Evolutionary conservation across 192 early-diverging fungal genomes (phyloP).

Genomic region (Backusella tarrabulga): DNA sequence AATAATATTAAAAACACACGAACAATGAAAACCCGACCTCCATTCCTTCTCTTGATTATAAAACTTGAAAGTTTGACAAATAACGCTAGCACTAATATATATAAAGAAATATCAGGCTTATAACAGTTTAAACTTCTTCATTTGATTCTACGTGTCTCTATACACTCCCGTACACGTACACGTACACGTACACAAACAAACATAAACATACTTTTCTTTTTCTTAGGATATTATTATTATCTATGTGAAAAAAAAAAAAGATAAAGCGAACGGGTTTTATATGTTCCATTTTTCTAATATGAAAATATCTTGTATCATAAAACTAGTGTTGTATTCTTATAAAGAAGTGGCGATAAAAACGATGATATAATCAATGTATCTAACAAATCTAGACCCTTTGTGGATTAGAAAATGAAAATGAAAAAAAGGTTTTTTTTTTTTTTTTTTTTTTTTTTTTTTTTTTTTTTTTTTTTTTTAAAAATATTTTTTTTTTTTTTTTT

Average conservation of each 20-base stretch:
- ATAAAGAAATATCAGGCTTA: neutral
- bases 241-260: neutral
- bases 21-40: neutral
- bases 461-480: too few species aligned
- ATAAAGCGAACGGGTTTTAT: neutral
- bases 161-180: neutral
- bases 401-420: neutral
- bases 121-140: neutral
- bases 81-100: neutral
- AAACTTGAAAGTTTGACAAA: neutral
- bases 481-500: too few species aligned
- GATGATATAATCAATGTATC: neutral
- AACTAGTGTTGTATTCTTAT: neutral
- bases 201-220: neutral
- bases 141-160: constrained; percentile 2
- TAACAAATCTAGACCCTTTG: neutral
- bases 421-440: too few species aligned
- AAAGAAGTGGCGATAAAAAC: neutral
- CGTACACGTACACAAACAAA: neutral
- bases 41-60: neutral
- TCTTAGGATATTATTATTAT: neutral
- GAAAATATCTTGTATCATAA: neutral
- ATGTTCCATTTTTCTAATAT: neutral
- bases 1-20: neutral
- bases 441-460: too few species aligned